phyloP scores from a whole-genome alignment of 768 basidiomycete species.

The Serendipita sp. region DNA sequence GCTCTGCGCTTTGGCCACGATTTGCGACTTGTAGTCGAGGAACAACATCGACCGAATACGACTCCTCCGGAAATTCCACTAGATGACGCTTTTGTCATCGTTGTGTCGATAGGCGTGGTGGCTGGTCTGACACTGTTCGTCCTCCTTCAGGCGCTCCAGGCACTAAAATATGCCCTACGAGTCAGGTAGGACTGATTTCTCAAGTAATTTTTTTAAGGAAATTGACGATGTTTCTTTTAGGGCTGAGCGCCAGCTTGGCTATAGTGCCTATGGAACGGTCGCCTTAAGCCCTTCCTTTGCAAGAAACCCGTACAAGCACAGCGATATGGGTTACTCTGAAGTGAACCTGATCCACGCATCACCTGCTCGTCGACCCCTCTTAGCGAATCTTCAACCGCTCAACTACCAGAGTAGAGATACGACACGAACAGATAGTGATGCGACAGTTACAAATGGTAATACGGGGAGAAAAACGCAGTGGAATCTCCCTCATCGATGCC shows the following conservation, averaged over 20 bases:
- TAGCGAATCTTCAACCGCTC: too few species aligned
- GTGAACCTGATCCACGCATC: too few species aligned
- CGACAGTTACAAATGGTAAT: too few species aligned
- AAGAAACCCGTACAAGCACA: neutral
- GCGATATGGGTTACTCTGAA: neutral
- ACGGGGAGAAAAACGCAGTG: neutral
- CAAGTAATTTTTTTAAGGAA: neutral
- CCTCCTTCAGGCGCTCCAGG: neutral
- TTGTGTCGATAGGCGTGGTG: neutral
- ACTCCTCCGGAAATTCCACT: neutral
- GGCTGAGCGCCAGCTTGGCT: neutral
- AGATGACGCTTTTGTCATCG: slow-evolving; percentile 2
- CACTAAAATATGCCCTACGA: neutral
- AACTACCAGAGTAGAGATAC: too few species aligned
- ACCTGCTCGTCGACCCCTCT: too few species aligned
- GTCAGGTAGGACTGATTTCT: neutral
- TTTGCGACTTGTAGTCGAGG: too few species aligned
- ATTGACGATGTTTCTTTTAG: neutral
- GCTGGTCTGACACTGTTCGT: neutral
- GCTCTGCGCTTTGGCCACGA: too few species aligned
- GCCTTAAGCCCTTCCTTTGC: neutral
- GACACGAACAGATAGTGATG: too few species aligned
- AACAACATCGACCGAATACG: too few species aligned
- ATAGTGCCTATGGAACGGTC: neutral
- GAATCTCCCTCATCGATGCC: neutral